Conservation (phyloP, 345 rosid species). For the Hevea brasiliensis region DNA sequence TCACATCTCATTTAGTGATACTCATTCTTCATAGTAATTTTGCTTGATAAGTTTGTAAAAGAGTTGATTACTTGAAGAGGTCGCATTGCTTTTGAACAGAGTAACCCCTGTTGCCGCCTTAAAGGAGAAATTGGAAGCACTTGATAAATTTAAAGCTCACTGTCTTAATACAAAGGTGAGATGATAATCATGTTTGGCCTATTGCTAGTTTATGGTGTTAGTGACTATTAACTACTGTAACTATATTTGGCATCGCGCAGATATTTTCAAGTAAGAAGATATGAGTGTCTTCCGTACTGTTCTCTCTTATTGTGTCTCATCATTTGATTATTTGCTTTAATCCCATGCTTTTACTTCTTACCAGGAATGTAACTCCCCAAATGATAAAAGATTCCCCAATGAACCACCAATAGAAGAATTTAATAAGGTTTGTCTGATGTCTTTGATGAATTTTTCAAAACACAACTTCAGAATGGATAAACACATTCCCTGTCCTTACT, state of each 20-base stretch:
- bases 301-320: not conserved
- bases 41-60: too few species aligned
- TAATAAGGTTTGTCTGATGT: constrained; percentile 30
- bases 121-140: constrained; percentile 33
- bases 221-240: constrained; percentile 2
- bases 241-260: not conserved
- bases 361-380: constrained; percentile 32
- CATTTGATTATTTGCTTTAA: constrained; percentile 6
- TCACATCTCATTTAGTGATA: too few species aligned
- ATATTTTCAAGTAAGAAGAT: not conserved
- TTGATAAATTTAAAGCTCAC: constrained; percentile 22
- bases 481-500: not conserved
- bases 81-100: constrained; percentile 26
- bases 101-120: constrained; percentile 17
- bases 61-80: constrained; percentile 10
- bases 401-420: constrained; percentile 39
- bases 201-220: not conserved
- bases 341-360: constrained; percentile 12
- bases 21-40: too few species aligned
- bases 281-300: not conserved
- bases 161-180: constrained; percentile 41
- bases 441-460: not conserved
- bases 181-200: not conserved
- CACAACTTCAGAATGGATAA: not conserved
- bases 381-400: constrained; percentile 16